Percentiles rank a stretch among this genome's conserved stretches.
Evolutionary conservation across 495 filamentous ascomycete species (phyloP).

Genomic region (Aspergillus sclerotioniger): DNA sequence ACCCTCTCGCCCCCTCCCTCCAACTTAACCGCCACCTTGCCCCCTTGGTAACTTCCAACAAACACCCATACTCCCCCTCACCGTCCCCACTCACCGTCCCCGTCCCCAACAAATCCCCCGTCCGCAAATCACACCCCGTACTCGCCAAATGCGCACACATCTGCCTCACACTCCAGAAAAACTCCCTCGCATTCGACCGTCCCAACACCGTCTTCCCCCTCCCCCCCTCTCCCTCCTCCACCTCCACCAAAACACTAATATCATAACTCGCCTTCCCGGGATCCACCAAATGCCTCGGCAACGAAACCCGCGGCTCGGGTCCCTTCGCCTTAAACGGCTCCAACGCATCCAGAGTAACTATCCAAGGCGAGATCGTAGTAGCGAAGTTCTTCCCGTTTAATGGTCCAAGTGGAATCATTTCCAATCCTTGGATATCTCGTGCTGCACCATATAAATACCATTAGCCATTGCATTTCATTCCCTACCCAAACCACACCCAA

Average conservation of each 20-base stretch:
- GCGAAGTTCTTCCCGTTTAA: conserved; percentile 75
- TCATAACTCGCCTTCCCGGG: conserved; percentile 58
- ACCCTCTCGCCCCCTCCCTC: conserved; percentile 54
- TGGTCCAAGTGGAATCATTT: conserved; percentile 38
- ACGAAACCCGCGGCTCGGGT: conserved; percentile 51
- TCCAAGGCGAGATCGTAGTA: conserved; percentile 78
- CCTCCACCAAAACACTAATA: conserved; percentile 61
- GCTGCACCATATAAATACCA: conserved; percentile 16
- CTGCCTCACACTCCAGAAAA: conserved; percentile 82
- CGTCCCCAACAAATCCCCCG: conserved; percentile 77
- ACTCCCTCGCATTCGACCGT: conserved; percentile 56
- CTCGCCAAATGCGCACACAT: conserved; percentile 83
- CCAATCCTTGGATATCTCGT: conserved; percentile 36
- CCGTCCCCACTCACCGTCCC: conserved; percentile 76
- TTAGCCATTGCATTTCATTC: neutral
- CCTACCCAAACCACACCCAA: too few relatives aligned
- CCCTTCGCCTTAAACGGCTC: conserved; percentile 54
- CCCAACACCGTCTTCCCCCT: conserved; percentile 57
- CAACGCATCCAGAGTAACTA: conserved; percentile 75
- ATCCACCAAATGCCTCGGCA: conserved; percentile 65
- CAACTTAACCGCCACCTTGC: conserved; percentile 59
- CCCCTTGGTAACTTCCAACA: conserved; percentile 70
- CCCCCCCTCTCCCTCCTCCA: conserved; percentile 56
- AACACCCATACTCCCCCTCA: conserved; percentile 56
- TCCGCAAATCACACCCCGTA: conserved; percentile 68